Evolutionary conservation across 345 rosid genomes (phyloP).

Genomic region (Syzygium aqueum): DNA sequence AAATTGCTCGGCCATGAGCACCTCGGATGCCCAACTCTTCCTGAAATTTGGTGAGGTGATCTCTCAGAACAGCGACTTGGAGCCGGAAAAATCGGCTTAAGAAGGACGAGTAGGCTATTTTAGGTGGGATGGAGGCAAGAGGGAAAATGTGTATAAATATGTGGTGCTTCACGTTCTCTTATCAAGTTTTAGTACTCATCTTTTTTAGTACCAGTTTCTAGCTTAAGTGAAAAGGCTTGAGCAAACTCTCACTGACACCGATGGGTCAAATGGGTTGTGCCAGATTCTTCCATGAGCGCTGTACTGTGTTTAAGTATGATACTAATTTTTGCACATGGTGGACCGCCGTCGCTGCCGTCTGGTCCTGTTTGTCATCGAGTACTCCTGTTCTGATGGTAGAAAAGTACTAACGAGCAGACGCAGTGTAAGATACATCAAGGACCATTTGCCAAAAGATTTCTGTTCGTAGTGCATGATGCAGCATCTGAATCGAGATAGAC

Average conservation of each 20-base stretch:
- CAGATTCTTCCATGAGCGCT: neutral
- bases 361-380: neutral
- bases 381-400: neutral
- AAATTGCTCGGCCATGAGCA: constrained; percentile 86
- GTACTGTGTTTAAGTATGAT: neutral
- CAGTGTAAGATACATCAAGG: neutral
- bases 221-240: neutral
- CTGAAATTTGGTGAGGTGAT: constrained; percentile 90
- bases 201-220: neutral
- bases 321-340: neutral
- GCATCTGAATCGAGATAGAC: neutral
- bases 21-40: constrained; percentile 91
- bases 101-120: neutral
- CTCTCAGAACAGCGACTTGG: constrained; percentile 54
- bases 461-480: neutral
- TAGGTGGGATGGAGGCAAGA: neutral
- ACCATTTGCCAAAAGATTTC: neutral
- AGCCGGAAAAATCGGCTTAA: neutral
- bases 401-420: neutral
- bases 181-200: neutral
- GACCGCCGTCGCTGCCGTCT: neutral
- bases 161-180: neutral
- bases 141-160: neutral
- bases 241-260: neutral
- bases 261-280: neutral